phyloP scores from a whole-genome alignment of 345 rosid genomes.

The Boechera divaricarpa region DNA sequence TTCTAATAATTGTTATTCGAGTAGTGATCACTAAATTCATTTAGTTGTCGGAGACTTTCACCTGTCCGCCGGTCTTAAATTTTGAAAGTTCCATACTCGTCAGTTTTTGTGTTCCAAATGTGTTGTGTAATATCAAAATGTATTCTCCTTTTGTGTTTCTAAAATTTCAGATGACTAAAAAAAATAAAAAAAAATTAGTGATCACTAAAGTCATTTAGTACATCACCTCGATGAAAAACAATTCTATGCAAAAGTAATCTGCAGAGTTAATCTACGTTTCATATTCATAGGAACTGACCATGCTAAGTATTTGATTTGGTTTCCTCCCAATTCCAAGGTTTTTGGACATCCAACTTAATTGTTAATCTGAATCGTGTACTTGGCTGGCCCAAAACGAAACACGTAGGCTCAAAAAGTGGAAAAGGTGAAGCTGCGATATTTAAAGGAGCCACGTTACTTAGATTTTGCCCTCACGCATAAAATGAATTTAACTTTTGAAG shows the following conservation, averaged over 20 bases:
- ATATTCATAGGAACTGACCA: background rate
- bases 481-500: constrained; percentile 17
- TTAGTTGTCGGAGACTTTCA: no score
- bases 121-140: no score
- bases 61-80: no score
- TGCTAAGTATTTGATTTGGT: background rate
- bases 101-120: no score
- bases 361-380: background rate
- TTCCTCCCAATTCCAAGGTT: constrained; percentile 16
- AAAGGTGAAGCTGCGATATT: constrained; percentile 33
- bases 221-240: background rate
- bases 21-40: no score
- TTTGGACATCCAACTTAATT: background rate
- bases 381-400: constrained; percentile 37
- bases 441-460: constrained; percentile 41
- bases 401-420: constrained; percentile 35
- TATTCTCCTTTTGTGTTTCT: no score
- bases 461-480: constrained; percentile 28
- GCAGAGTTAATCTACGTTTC: background rate
- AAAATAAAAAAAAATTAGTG: background rate
- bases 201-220: background rate
- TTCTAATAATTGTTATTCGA: background rate
- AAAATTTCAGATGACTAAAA: no score
- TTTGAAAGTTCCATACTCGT: no score
- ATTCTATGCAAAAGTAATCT: background rate